Evolutionary conservation across 352 stramenopile species (phyloP).

Genomic region (Phytopythium ostracodes): DNA sequence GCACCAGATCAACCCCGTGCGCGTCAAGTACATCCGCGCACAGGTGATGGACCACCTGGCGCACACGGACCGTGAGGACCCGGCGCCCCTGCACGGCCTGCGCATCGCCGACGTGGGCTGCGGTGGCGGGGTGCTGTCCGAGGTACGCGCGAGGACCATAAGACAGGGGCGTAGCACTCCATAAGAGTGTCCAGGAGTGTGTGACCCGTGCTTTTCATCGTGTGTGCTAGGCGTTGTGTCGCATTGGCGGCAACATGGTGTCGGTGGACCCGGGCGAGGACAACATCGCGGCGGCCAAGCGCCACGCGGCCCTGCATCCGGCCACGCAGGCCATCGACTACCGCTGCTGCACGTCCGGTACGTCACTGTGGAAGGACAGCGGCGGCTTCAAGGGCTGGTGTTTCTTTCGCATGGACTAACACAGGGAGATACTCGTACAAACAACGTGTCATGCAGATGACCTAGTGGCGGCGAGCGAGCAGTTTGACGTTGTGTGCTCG

Average conservation of each 20-base stretch:
- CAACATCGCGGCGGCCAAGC: conserved; percentile 72
- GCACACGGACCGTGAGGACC: conserved; percentile 35
- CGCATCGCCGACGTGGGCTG: conserved; percentile 77
- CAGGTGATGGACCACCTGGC: conserved; percentile 67
- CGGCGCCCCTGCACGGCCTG: conserved; percentile 44
- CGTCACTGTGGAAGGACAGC: conserved; percentile 2
- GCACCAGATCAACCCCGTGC: conserved; percentile 81
- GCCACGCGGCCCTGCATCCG: conserved; percentile 44
- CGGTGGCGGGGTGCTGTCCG: conserved; percentile 80
- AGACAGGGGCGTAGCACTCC: background rate
- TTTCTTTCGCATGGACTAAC: no score
- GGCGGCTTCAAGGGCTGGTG: no score
- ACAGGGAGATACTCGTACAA: no score
- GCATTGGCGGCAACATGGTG: conserved; percentile 72
- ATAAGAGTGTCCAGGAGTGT: background rate
- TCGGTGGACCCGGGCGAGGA: conserved; percentile 62
- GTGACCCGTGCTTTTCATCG: background rate
- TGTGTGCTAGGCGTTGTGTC: conserved; percentile 36
- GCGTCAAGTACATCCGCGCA: conserved; percentile 80
- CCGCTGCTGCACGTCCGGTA: conserved; percentile 72
- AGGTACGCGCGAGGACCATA: conserved; percentile 13
- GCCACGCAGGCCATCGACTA: conserved; percentile 77
- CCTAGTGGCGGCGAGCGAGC: conserved; percentile 56
- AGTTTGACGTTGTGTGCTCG: conserved; percentile 84
- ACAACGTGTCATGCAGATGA: conserved; percentile 37